phyloP scores from a whole-genome alignment of 2,329 filamentous ascomycete genomes.

The Fusarium papillatum region DNA sequence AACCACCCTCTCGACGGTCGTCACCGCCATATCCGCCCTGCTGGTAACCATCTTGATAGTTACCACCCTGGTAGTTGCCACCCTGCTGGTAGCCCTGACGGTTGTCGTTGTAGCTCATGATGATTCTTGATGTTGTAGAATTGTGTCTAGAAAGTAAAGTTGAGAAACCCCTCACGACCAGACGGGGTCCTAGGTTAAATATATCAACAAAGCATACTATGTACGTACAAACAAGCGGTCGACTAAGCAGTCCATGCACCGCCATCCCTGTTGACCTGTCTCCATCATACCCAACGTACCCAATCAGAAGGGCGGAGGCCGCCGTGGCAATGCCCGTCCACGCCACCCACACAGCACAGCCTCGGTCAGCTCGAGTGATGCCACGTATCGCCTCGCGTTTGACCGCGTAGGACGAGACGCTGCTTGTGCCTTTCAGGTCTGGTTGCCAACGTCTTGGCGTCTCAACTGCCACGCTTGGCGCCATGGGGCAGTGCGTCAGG shows the following conservation, averaged over 20 bases:
- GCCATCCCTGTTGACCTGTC: not conserved
- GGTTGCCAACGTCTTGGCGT: conserved; percentile 1
- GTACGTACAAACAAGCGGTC: not conserved
- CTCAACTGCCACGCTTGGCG: not conserved
- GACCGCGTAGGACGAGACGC: conserved; percentile 1
- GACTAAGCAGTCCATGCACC: not conserved
- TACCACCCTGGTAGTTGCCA: not conserved
- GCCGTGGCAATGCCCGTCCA: not conserved
- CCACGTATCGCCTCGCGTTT: not conserved
- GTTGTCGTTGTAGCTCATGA: conserved; percentile 2
- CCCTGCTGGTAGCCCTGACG: not conserved
- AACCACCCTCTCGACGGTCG: not conserved
- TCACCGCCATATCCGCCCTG: not conserved
- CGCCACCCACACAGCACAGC: not conserved
- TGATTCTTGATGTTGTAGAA: not conserved
- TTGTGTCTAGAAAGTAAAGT: not conserved
- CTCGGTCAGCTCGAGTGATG: conserved; percentile 1
- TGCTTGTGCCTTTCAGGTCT: not conserved
- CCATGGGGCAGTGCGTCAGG: not conserved
- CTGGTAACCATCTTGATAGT: not conserved
- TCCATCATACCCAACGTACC: not conserved
- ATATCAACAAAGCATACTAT: not conserved
- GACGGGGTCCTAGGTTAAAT: not conserved
- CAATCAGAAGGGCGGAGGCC: not conserved
- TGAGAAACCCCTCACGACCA: not conserved